Evolutionary conservation across 805 yeast genomes (phyloP).

Genomic region (Kodamaea laetipori): DNA sequence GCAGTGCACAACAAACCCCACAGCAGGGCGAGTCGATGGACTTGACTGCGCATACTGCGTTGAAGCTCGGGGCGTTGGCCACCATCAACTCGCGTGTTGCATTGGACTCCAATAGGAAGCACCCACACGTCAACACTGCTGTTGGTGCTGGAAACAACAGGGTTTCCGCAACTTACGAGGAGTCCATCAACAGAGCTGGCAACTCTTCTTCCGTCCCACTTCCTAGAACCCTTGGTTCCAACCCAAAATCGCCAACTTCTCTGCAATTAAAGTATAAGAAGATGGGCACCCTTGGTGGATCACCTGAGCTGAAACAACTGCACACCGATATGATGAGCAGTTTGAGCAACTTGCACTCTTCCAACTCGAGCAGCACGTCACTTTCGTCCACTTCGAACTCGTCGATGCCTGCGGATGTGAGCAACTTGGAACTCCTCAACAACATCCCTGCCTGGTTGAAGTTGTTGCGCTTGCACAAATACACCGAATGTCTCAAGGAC

Average conservation of each 20-base stretch:
- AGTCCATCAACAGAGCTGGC: slow-evolving; percentile 36
- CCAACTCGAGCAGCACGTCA: slow-evolving; percentile 13
- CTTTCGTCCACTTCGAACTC: slow-evolving; percentile 16
- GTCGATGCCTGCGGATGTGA: slow-evolving; percentile 46
- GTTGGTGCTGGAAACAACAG: slow-evolving; percentile 18
- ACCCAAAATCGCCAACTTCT: slow-evolving; percentile 14
- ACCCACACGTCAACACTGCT: slow-evolving; percentile 10
- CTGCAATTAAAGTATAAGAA: slow-evolving; percentile 14
- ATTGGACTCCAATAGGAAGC: slow-evolving; percentile 43
- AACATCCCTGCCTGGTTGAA: slow-evolving; percentile 94
- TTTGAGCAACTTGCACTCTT: slow-evolving; percentile 11
- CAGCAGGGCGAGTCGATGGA: slow-evolving; percentile 20
- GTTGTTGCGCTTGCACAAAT: slow-evolving; percentile 86
- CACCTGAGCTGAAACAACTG: slow-evolving; percentile 10
- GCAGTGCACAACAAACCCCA: slow-evolving; percentile 4
- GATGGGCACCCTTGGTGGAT: slow-evolving; percentile 3
- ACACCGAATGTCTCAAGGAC: slow-evolving; percentile 78
- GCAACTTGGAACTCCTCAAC: slow-evolving; percentile 51
- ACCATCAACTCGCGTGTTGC: slow-evolving; percentile 62
- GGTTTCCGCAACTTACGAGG: slow-evolving; percentile 26
- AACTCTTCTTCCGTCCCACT: slow-evolving; percentile 43
- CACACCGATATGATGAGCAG: slow-evolving; percentile 8
- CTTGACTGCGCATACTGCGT: slow-evolving; percentile 41
- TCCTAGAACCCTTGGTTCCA: slow-evolving; percentile 18
- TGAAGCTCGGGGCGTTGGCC: slow-evolving; percentile 66